A percentile compares a stretch with the other conserved stretches of the same genome.
Conservation (phyloP, 2,329 filamentous ascomycete genomes). For the Penicillium psychrosexuale region DNA sequence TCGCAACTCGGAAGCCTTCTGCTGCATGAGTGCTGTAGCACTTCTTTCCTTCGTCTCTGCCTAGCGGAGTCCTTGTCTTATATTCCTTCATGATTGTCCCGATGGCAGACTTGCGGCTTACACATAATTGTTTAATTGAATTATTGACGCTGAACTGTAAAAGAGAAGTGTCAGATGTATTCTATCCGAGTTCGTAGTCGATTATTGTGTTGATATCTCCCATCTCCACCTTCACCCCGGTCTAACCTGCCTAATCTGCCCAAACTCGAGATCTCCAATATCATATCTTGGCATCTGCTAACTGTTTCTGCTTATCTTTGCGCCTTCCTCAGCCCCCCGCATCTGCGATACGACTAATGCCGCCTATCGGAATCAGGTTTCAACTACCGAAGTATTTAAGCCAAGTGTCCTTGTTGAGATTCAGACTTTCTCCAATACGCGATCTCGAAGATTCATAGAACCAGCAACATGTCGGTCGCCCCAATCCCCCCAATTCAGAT, state of each 20-base stretch:
- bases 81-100: slow-evolving; percentile 32
- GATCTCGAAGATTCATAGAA: not conserved
- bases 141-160: slow-evolving; percentile 10
- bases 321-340: not conserved
- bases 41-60: slow-evolving; percentile 26
- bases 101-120: slow-evolving; percentile 21
- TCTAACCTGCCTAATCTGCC: not conserved
- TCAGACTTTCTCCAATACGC: not conserved
- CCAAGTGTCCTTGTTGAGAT: not conserved
- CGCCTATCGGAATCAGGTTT: not conserved
- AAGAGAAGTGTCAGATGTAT: not conserved
- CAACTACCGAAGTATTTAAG: not conserved
- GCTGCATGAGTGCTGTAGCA: slow-evolving; percentile 22
- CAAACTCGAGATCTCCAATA: not conserved
- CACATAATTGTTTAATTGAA: slow-evolving; percentile 36
- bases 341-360: slow-evolving; percentile 1
- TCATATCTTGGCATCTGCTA: not conserved
- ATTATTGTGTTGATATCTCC: not conserved
- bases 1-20: slow-evolving; percentile 16
- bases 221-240: not conserved
- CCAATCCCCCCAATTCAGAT: slow-evolving; percentile 28
- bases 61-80: slow-evolving; percentile 33
- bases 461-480: slow-evolving; percentile 18
- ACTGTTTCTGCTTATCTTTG: slow-evolving; percentile 6
- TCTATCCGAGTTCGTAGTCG: not conserved